Evolutionary conservation across 2,329 filamentous ascomycete species (phyloP), one percentile per base, ranked within the genome.

Genomic region (Venturia oleaginea): DNA sequence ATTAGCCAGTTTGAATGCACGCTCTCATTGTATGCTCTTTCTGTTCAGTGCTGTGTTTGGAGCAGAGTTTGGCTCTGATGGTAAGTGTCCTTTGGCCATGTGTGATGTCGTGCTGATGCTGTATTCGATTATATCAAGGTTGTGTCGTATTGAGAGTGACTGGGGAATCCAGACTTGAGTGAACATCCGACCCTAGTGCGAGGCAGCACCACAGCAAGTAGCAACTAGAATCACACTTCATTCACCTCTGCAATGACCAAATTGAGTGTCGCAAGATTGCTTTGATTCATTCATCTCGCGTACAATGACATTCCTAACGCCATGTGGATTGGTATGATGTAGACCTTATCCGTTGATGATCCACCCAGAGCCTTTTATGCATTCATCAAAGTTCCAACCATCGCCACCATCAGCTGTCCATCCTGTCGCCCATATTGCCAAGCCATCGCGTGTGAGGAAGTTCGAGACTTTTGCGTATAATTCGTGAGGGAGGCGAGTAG

Each of bases 401-500:
- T 6, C 17, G 8, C 11, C 17, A 24, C 24, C 2, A 34, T 27
- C 51, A 57, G 30, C 51, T 22, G 3, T 57, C 27, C 51, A 34
- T 57, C 51, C 3, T 34, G 30, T 57, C 17, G 51, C 27, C 51
- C 51, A 57, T 57, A 57, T 57, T 57, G 51, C 51, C 51, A 57
- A 57, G 30, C 51, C 51, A 34, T 57, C 51, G 51, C 51, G 51
- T 30, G 51, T 57, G 51, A 34, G 51, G 51, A 15, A 34, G 51
- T 7, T 57, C 51, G 51, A 57, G 51, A 13, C 51, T 57, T 34
- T 34, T 57, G 51, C n/a, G 30, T 34, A 22, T 24, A 15, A 3
- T 57, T 32, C 51, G 51, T 57, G 17, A 34, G 61, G 27, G 74
- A 73, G 76, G 78, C 75, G 80, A 83, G 78, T 80, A 79, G 81